These are phyloP conservation scores for Pharnaceum exiguum DNA, from an alignment of 148 eudicot genomes.

Conservation along the genomic window DNA sequence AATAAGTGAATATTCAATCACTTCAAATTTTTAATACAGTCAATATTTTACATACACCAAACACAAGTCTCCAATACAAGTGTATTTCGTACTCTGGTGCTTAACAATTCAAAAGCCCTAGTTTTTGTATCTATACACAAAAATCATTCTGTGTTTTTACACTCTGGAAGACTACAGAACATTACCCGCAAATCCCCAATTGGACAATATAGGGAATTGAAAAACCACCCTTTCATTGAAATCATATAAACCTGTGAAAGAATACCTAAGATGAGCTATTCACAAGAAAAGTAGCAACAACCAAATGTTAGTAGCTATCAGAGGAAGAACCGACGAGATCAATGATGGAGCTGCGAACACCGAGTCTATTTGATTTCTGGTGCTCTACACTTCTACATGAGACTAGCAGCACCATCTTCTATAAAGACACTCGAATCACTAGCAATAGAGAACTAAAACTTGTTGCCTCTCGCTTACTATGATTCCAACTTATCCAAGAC, in stretches of 20 bases:
- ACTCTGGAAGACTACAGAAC: slow-evolving; percentile 15
- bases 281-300: slow-evolving; percentile 14
- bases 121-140: slow-evolving; percentile 13
- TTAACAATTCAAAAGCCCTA: slow-evolving; percentile 7
- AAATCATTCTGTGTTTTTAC: slow-evolving; percentile 15
- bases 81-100: too few species aligned
- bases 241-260: slow-evolving; percentile 16
- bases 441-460: slow-evolving; percentile 24
- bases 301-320: slow-evolving; percentile 24
- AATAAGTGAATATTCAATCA: slow-evolving; percentile 8
- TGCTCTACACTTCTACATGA: slow-evolving; percentile 8
- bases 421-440: slow-evolving; percentile 44
- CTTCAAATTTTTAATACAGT: slow-evolving; percentile 14
- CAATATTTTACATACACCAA: slow-evolving; percentile 12
- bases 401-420: slow-evolving; percentile 30
- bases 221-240: slow-evolving; percentile 23
- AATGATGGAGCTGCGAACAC: background rate
- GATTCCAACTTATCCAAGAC: slow-evolving; percentile 26
- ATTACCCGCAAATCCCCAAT: slow-evolving; percentile 16
- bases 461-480: slow-evolving; percentile 22
- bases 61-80: background rate
- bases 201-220: slow-evolving; percentile 21
- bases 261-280: slow-evolving; percentile 17
- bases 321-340: background rate
- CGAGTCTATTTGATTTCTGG: background rate